Evolutionary conservation across 164 flowering plant species (phyloP), one percentile per base, ranked within the genome.

Genomic region (Dillenia turbinata): DNA sequence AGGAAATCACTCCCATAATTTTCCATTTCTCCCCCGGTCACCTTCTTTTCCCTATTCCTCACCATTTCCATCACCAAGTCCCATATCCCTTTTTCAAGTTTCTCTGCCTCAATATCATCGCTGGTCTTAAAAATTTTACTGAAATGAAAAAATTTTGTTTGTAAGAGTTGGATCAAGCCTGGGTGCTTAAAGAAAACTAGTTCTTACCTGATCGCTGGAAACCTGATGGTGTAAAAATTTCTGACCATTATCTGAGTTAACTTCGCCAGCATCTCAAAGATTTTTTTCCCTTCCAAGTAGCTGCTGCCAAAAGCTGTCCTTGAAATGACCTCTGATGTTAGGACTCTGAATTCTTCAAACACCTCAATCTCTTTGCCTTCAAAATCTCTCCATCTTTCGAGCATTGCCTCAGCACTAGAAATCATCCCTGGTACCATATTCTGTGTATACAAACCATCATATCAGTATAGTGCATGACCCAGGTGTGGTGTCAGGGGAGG

Each of bases 1-100:
- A 69, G 73, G 8, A 63, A 63, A 63, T 69, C 73, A 40, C 8
- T 59, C 50, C 73, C 73, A 12, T 15, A 64, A 19, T 55, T 47
- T 10, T 63, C 44, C 5, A 22, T 53, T 17, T 63, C 44, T 22
- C 58, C 67, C 12, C 53, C 56, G 10, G 10, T 3, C 8, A 47
- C 53, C 43, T 48, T 57, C 60, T 19, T 45, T 44, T 71, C 66
- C 47, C 69, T 62, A 46, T 62, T 63, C 54, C 15, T 62, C 22
- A 57, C 48, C 11, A 63, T 62, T 49, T 10, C 50, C 9, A 51
- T 52, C 43, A 61, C 40, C 1, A 51, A 53, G 17, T 64, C 49
- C 16, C 46, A 60, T 16, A 59, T 69, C 2, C 44, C 53, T 48
- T 54, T 19, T 47, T 63, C 60, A 1, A 69, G 47, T 44, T 44